Conservation (phyloP, 805 yeast species). For the Zygosaccharomyces lentus region DNA sequence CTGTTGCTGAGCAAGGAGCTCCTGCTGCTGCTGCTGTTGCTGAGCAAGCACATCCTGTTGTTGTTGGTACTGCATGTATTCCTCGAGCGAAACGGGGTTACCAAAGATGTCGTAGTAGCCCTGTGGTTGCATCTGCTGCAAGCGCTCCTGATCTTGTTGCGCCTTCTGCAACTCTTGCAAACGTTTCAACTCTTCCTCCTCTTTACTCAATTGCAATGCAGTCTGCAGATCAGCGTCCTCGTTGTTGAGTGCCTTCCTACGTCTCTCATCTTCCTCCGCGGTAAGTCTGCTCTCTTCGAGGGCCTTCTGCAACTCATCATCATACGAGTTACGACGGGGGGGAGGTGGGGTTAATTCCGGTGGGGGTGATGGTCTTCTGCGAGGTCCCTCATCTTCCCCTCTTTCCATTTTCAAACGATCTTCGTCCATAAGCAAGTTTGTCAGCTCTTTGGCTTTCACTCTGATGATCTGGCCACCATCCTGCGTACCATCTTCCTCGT, state of each 20-base stretch:
- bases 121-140: slow-evolving; percentile 28
- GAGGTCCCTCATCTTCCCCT: slow-evolving; percentile 38
- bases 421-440: slow-evolving; percentile 69
- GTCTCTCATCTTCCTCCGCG: slow-evolving; percentile 75
- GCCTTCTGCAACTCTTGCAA: slow-evolving; percentile 25
- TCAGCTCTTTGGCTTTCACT: slow-evolving; percentile 84
- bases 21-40: slow-evolving; percentile 25
- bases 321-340: slow-evolving; percentile 45
- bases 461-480: slow-evolving; percentile 88
- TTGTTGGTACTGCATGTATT: slow-evolving; percentile 33
- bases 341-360: slow-evolving; percentile 18
- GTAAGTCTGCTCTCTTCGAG: slow-evolving; percentile 73
- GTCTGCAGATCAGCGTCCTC: slow-evolving; percentile 27
- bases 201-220: slow-evolving; percentile 27
- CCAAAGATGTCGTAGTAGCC: slow-evolving; percentile 36
- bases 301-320: slow-evolving; percentile 74
- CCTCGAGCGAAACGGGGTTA: slow-evolving; percentile 36
- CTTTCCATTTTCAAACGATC: slow-evolving; percentile 75
- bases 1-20: slow-evolving; percentile 27
- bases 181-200: slow-evolving; percentile 28
- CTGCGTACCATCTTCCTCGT: slow-evolving; percentile 65
- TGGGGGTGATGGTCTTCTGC: slow-evolving; percentile 24
- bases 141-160: slow-evolving; percentile 25
- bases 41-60: slow-evolving; percentile 29
- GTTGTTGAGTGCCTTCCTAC: slow-evolving; percentile 37